These are phyloP conservation scores for Ceratocystis colombiana DNA, from an alignment of 2,329 filamentous ascomycete genomes.

Conservation along the genomic window DNA sequence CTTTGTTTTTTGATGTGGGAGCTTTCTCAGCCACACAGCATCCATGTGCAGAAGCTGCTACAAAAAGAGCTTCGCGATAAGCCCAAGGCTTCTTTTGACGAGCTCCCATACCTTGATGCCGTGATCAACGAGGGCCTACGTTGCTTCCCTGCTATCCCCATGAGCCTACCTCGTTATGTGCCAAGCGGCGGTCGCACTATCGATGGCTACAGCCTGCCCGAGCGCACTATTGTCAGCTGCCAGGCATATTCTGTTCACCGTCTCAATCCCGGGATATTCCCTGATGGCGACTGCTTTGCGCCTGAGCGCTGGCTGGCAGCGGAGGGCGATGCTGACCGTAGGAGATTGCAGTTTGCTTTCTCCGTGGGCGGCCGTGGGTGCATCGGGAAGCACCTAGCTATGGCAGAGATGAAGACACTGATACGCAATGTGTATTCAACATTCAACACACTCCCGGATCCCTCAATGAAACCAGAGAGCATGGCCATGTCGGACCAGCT, in stretches of 20 bases:
- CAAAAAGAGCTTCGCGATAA: conserved; percentile 42
- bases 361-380: conserved; percentile 55
- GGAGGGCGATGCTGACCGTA: conserved; percentile 61
- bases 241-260: conserved; percentile 53
- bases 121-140: conserved; percentile 53
- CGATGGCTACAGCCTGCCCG: conserved; percentile 46
- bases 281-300: conserved; percentile 63
- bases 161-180: conserved; percentile 54
- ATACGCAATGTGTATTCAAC: conserved; percentile 52
- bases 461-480: conserved; percentile 42
- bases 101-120: conserved; percentile 51
- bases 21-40: conserved; percentile 50
- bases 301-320: conserved; percentile 75
- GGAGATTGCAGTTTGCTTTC: conserved; percentile 55
- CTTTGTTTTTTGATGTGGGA: conserved; percentile 64
- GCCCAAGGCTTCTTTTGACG: conserved; percentile 37
- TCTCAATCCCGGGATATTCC: conserved; percentile 57
- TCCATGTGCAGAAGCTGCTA: conserved; percentile 42
- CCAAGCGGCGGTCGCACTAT: conserved; percentile 45
- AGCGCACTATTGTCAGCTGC: conserved; percentile 47
- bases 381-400: conserved; percentile 54
- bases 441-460: conserved; percentile 47
- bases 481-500: conserved; percentile 60
- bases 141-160: conserved; percentile 55
- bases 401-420: conserved; percentile 58